Percentiles rank a stretch among this genome's conserved stretches.
phyloP scores from a whole-genome alignment of 2,329 filamentous ascomycete genomes.

The Aspergillus sp. region DNA sequence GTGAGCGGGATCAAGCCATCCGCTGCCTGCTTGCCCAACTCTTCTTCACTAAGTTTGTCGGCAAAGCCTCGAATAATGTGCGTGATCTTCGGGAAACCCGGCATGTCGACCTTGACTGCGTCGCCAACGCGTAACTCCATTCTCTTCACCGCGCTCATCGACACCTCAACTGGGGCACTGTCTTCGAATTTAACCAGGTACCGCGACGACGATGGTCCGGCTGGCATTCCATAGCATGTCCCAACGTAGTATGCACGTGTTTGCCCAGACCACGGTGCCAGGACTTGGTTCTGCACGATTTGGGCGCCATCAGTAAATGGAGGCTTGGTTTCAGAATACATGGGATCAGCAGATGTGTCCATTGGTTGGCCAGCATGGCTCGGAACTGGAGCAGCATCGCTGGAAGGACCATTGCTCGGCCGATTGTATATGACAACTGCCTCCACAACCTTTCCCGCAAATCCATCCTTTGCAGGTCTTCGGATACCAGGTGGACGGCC shows the following conservation, averaged over 20 bases:
- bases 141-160: slow-evolving; percentile 31
- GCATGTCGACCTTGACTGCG: slow-evolving; percentile 38
- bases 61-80: slow-evolving; percentile 36
- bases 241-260: slow-evolving; percentile 51
- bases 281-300: slow-evolving; percentile 44
- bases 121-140: slow-evolving; percentile 38
- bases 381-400: too few species aligned
- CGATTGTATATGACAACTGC: background rate
- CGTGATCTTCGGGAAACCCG: slow-evolving; percentile 32
- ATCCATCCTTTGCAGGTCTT: background rate
- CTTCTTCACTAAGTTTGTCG: slow-evolving; percentile 23
- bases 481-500: slow-evolving; percentile 5
- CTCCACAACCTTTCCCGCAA: background rate
- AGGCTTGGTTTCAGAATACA: slow-evolving; percentile 2
- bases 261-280: slow-evolving; percentile 50
- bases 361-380: slow-evolving; percentile 5
- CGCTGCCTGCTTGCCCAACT: slow-evolving; percentile 15
- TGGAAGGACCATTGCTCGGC: background rate
- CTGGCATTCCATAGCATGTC: slow-evolving; percentile 43
- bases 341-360: slow-evolving; percentile 4
- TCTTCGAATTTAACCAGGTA: slow-evolving; percentile 41
- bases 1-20: slow-evolving; percentile 23
- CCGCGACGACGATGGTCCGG: slow-evolving; percentile 28
- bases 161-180: slow-evolving; percentile 31
- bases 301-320: slow-evolving; percentile 12